These are phyloP conservation scores for Boletus rubescentipes DNA, from an alignment of 768 basidiomycete genomes.

Conservation along the genomic window DNA sequence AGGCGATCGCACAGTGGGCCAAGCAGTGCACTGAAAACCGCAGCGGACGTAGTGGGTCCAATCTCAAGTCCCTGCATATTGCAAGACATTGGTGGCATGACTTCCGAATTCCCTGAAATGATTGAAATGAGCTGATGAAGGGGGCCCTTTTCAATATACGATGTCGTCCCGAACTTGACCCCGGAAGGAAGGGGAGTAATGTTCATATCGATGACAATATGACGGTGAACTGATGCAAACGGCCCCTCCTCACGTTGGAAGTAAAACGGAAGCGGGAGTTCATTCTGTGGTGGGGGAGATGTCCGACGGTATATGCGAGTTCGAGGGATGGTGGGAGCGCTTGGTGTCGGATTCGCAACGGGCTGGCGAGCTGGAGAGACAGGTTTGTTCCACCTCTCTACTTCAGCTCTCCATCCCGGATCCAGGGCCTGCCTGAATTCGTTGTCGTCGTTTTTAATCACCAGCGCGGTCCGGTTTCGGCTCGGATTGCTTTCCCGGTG, in stretches of 20 bases:
- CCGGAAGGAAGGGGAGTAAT: constrained; percentile 52
- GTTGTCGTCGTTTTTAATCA: constrained; percentile 46
- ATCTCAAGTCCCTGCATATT: constrained; percentile 43
- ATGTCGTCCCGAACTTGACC: constrained; percentile 46
- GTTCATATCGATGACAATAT: constrained; percentile 48
- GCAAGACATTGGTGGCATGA: constrained; percentile 31
- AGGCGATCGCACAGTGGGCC: constrained; percentile 48
- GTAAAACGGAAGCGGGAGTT: constrained; percentile 14
- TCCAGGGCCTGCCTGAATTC: constrained; percentile 42
- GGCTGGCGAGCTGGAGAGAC: constrained; percentile 15
- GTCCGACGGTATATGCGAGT: constrained; percentile 16
- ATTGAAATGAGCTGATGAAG: constrained; percentile 56
- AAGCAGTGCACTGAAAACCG: constrained; percentile 45
- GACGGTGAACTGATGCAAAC: constrained; percentile 7
- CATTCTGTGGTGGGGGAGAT: constrained; percentile 9
- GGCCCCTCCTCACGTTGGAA: constrained; percentile 13
- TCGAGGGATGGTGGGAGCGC: constrained; percentile 4
- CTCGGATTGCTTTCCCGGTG: constrained; percentile 13
- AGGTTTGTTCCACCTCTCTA: constrained; percentile 32
- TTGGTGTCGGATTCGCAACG: constrained; percentile 1
- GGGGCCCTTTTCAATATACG: constrained; percentile 60
- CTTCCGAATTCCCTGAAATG: constrained; percentile 28
- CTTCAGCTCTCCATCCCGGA: constrained; percentile 36
- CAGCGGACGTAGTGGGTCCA: constrained; percentile 40
- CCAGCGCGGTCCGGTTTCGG: constrained; percentile 29